Evolutionary conservation across 495 filamentous ascomycete species (phyloP), one percentile per base, ranked within the genome.

Genomic region (Hypomontagnella monticulosa): DNA sequence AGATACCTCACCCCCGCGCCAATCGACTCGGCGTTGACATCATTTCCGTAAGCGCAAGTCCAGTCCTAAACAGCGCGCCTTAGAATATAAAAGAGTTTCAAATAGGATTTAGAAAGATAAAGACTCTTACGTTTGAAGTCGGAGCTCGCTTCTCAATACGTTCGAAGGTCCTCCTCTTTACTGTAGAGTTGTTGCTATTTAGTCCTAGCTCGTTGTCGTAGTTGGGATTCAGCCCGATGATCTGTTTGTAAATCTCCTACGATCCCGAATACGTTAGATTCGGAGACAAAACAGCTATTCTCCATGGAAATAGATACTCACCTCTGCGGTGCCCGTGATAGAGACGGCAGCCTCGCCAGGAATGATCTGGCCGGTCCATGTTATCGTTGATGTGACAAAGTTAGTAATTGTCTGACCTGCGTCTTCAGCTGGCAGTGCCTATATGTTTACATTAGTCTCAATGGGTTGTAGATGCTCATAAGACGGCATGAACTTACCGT

Each of bases 21-120:
- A 32, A 68, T 43, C 12, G 65, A 63, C 40, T 57, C 51, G 2
- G 59, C 65, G 32, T 42, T 53, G 46, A 68, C 53, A 30, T 64
- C 37, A 16, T 57, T 68, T 0, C 65, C 65, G 7, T 68, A 68
- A n/a, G 36, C 41, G 20, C 65, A 68, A 10, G 65, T 68, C 41
- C 44, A 68, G 54, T 68, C 65, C 65, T 68, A 7, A 18, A 19
- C 10, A 32, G 6, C 14, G 10, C 7, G 32, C 12, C 8, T 64
- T 58, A 58, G 54, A 46, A 53, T 10, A 6, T 3, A 27, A 32
- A 42, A 1, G 18, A 38, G 11, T 23, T 9, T n/a, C 41, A 4
- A 43, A 18, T 50, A 9, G 1, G 27, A 27, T 1, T 41, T 5
- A 1, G 14, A 30, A 34, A 38, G n/a, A 15, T 12, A 42, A 20